phyloP scores from a whole-genome alignment of 495 filamentous ascomycete genomes.

The Amorphotheca resinae region DNA sequence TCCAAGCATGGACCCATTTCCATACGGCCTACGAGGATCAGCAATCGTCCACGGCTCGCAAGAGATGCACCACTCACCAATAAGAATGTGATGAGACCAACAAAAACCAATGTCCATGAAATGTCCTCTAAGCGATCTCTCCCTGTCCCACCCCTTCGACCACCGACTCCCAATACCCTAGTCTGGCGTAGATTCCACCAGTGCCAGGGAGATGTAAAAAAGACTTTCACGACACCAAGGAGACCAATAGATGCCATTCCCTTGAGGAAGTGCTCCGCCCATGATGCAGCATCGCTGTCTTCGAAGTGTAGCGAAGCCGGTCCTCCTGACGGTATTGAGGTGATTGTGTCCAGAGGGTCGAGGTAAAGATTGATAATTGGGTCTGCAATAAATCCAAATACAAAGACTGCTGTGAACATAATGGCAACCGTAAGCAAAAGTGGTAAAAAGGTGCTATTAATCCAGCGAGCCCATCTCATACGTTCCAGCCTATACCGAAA shows the following conservation, averaged over 20 bases:
- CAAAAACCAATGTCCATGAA: conserved; percentile 62
- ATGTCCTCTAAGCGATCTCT: conserved; percentile 61
- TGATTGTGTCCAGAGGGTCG: conserved; percentile 47
- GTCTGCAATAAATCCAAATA: conserved; percentile 79
- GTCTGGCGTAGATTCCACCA: conserved; percentile 58
- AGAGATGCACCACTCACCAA: conserved; percentile 43
- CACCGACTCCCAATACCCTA: conserved; percentile 33
- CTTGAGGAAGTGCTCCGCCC: conserved; percentile 77
- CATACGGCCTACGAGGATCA: conserved; percentile 50
- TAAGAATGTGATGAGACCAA: conserved; percentile 74
- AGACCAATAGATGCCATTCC: conserved; percentile 76
- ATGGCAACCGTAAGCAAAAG: conserved; percentile 52
- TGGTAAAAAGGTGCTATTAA: conserved; percentile 55
- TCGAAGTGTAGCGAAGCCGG: conserved; percentile 17
- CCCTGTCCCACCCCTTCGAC: conserved; percentile 45
- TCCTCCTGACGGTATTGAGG: conserved; percentile 26
- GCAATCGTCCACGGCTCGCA: neutral
- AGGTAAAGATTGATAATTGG: conserved; percentile 83
- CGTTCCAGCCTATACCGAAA: conserved; percentile 76
- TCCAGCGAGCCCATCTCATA: conserved; percentile 59
- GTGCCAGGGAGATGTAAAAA: conserved; percentile 63
- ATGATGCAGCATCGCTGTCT: conserved; percentile 39
- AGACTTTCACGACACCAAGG: conserved; percentile 70
- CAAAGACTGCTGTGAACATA: conserved; percentile 58
- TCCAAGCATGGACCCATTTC: conserved; percentile 63